Evolutionary conservation across 768 basidiomycete genomes (phyloP).

Genomic region (Boletus edulis): DNA sequence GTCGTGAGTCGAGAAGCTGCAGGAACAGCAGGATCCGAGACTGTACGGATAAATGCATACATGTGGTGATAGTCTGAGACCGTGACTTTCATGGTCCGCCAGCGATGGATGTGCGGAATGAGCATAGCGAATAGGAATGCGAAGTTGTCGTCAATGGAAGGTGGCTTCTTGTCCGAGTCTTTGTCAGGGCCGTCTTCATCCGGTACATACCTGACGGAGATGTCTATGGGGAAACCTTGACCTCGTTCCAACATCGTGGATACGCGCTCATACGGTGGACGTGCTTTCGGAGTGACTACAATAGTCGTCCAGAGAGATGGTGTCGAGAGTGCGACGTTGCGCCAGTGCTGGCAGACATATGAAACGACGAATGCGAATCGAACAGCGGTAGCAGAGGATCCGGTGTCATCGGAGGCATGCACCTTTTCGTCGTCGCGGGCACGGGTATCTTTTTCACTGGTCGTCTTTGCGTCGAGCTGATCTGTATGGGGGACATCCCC

Average conservation of each 20-base stretch:
- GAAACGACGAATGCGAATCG: too few relatives aligned
- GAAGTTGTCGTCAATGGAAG: conserved; percentile 14
- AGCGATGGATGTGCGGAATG: conserved; percentile 51
- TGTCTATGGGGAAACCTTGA: conserved; percentile 50
- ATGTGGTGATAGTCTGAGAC: conserved; percentile 48
- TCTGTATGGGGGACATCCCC: too few relatives aligned
- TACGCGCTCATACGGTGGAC: conserved; percentile 43
- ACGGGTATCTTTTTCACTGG: conserved; percentile 3
- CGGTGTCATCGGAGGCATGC: background rate
- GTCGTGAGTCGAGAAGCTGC: conserved; percentile 53
- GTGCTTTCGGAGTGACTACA: conserved; percentile 16
- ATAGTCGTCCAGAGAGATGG: conserved; percentile 60
- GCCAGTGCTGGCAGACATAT: conserved; percentile 52
- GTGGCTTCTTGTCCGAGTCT: too few relatives aligned
- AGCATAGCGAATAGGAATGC: conserved; percentile 35
- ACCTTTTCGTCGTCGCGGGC: background rate
- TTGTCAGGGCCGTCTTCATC: too few relatives aligned
- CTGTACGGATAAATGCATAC: conserved; percentile 36
- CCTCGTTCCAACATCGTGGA: conserved; percentile 50
- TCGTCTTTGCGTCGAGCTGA: conserved; percentile 36
- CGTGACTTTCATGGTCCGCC: conserved; percentile 49
- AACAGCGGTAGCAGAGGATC: background rate
- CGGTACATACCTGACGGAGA: conserved; percentile 40
- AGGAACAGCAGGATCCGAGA: conserved; percentile 38
- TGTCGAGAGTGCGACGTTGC: conserved; percentile 47